Conservation (phyloP, 345 rosid species). For the Boechera retrofracta region DNA sequence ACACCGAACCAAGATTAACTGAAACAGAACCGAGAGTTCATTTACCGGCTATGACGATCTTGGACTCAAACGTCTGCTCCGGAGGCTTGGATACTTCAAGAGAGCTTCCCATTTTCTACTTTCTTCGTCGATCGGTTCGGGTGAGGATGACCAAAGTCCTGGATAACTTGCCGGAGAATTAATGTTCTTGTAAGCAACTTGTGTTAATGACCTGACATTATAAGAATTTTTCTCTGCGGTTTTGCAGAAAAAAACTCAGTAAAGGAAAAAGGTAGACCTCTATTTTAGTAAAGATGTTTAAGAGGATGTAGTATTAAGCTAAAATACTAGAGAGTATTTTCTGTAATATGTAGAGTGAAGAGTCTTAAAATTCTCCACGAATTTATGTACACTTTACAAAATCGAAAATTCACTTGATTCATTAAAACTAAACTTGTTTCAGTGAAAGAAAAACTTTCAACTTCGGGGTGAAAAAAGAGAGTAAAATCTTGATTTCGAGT, state of each 20-base stretch:
- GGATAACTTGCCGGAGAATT: constrained; percentile 4
- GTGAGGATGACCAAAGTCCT: constrained; percentile 2
- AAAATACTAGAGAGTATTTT: background rate
- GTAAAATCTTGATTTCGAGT: background rate
- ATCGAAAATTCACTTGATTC: background rate
- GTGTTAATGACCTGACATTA: background rate
- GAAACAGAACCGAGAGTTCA: constrained; percentile 4
- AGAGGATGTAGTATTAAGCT: background rate
- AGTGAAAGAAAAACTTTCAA: background rate
- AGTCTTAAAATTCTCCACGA: background rate
- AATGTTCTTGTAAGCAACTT: background rate
- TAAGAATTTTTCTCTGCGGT: background rate
- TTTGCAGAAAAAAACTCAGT: background rate
- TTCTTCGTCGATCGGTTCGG: background rate
- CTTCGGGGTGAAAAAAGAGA: background rate
- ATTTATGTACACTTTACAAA: background rate
- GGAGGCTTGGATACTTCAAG: constrained; percentile 24
- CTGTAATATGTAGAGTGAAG: background rate
- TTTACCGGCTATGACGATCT: constrained; percentile 37
- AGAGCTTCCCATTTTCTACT: constrained; percentile 27
- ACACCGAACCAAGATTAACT: background rate
- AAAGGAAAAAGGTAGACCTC: background rate
- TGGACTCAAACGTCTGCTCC: constrained; percentile 32
- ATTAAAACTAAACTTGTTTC: background rate
- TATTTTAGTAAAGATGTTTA: background rate